Percentiles rank a stretch among this genome's conserved stretches.
Conservation (phyloP, 2,329 filamentous ascomycete genomes). For the Zymoseptoria tritici region DNA sequence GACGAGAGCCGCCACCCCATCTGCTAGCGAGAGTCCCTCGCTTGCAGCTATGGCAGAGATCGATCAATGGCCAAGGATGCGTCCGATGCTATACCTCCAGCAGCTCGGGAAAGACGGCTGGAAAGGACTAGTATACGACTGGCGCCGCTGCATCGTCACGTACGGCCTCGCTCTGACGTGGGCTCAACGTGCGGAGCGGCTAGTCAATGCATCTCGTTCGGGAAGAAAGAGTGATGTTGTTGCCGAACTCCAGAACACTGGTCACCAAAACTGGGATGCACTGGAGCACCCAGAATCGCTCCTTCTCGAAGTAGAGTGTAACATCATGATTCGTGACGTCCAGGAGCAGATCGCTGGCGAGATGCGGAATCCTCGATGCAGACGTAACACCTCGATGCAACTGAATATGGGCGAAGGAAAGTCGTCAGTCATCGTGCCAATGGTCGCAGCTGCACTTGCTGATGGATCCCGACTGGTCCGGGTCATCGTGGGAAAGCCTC, state of each 20-base stretch:
- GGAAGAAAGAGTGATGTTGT: slow-evolving; percentile 13
- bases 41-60: too few species aligned
- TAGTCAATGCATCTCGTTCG: slow-evolving; percentile 25
- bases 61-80: too few species aligned
- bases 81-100: slow-evolving; percentile 36
- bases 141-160: slow-evolving; percentile 36
- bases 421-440: slow-evolving; percentile 61
- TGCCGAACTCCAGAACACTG: slow-evolving; percentile 42
- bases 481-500: slow-evolving; percentile 49
- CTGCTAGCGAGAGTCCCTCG: too few species aligned
- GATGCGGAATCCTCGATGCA: slow-evolving; percentile 49
- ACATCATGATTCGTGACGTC: slow-evolving; percentile 54
- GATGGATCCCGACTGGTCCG: slow-evolving; percentile 41
- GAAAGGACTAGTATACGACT: slow-evolving; percentile 26
- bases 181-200: slow-evolving; percentile 40
- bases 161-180: slow-evolving; percentile 41
- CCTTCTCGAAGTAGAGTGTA: slow-evolving; percentile 58
- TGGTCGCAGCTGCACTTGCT: slow-evolving; percentile 45
- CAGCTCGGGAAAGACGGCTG: slow-evolving; percentile 37
- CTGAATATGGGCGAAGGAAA: slow-evolving; percentile 69
- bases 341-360: slow-evolving; percentile 56
- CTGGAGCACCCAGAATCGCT: slow-evolving; percentile 54
- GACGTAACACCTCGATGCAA: slow-evolving; percentile 51
- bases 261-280: slow-evolving; percentile 52
- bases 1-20: too few species aligned